These are phyloP conservation scores for Cornus suecica DNA, from an alignment of 148 eudicot species.

Conservation along the genomic window DNA sequence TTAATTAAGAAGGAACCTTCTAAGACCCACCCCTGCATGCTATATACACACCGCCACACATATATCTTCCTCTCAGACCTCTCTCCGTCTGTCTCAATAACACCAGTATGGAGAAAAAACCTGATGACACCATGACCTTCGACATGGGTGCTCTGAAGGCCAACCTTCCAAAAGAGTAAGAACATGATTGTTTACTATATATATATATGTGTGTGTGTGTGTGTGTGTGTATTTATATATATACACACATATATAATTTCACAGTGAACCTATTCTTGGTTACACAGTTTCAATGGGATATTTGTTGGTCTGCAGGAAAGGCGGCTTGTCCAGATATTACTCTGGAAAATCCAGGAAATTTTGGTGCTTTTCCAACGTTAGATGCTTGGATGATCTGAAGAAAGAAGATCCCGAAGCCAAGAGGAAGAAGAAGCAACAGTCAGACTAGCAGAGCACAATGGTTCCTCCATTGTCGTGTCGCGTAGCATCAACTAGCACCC, in stretches of 20 bases:
- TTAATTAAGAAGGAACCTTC: no score
- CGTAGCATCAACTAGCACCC: neutral
- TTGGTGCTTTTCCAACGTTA: constrained; percentile 10
- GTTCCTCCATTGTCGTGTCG: constrained; percentile 1
- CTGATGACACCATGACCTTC: constrained; percentile 4
- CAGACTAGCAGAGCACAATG: neutral
- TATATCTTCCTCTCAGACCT: neutral
- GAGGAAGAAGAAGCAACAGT: constrained; percentile 14
- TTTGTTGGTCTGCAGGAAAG: constrained; percentile 11
- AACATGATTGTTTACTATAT: neutral
- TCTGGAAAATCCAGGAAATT: constrained; percentile 21
- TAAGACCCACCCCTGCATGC: no score
- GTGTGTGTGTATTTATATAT: no score
- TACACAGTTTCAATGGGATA: neutral
- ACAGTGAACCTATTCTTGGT: neutral
- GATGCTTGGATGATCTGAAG: constrained; percentile 23
- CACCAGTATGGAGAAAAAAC: constrained; percentile 16
- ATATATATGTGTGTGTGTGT: no score
- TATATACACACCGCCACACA: neutral
- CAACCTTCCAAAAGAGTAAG: constrained; percentile 24
- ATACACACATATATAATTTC: no score
- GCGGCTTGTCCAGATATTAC: constrained; percentile 28
- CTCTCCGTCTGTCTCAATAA: neutral
- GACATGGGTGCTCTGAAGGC: constrained; percentile 22
- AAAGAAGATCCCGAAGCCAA: constrained; percentile 14